These are phyloP conservation scores for Puccinia horiana DNA, from an alignment of 1,284 basidiomycete genomes.

Conservation along the genomic window DNA sequence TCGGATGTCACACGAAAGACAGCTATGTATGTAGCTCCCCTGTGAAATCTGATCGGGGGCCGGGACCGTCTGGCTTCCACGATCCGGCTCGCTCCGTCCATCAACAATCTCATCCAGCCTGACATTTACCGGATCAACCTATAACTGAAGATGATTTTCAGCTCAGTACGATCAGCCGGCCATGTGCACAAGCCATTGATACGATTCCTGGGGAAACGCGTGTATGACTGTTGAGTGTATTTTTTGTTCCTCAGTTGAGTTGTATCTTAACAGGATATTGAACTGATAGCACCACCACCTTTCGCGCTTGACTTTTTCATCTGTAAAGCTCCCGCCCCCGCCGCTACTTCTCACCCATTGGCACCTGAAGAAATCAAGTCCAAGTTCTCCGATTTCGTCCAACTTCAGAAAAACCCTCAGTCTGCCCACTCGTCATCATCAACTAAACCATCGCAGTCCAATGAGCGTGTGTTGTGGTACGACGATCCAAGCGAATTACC, in stretches of 20 bases:
- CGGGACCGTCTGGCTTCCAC: neutral
- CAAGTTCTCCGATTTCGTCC: constrained; percentile 29
- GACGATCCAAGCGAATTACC: constrained; percentile 39
- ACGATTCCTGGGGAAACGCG: constrained; percentile 39
- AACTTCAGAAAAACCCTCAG: constrained; percentile 30
- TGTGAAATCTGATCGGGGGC: too few relatives aligned
- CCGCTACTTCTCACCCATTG: constrained; percentile 35
- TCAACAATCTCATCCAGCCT: neutral
- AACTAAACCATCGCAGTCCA: constrained; percentile 13
- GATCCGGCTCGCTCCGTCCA: neutral
- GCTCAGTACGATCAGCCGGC: neutral
- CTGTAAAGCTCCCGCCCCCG: constrained; percentile 5
- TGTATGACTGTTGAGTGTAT: constrained; percentile 35
- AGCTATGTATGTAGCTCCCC: too few relatives aligned
- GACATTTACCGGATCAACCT: neutral
- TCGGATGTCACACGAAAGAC: too few relatives aligned
- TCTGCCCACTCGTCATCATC: neutral
- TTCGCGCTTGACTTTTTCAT: neutral
- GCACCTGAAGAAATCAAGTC: constrained; percentile 39
- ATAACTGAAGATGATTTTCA: constrained; percentile 13
- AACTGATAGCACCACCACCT: neutral
- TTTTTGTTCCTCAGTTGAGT: neutral
- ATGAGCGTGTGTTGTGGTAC: constrained; percentile 24
- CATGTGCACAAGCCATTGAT: constrained; percentile 47
- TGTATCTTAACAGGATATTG: neutral